Base-by-base conservation (phyloP, 2,329 filamentous ascomycete species). In the Shiraia bambusicola region DNA sequence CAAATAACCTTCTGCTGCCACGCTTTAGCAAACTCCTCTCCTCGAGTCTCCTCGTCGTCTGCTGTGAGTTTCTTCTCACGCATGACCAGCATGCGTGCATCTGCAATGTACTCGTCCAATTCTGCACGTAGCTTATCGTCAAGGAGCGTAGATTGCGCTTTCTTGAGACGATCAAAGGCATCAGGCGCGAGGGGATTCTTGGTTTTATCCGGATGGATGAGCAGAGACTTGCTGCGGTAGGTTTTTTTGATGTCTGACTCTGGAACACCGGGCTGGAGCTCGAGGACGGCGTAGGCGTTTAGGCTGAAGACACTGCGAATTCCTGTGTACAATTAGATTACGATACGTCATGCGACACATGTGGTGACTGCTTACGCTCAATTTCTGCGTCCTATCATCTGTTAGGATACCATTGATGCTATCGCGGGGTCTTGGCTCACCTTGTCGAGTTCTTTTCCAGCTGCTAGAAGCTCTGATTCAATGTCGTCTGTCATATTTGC, bases 181-280 rank as follows among this genome's bases (percentile, higher is more conserved):
- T 97, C 93, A 3, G 93, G 92, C 0, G 93, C 93, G 34, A 78
- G 81, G 0, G 89, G 86, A 65, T 98, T 97, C 63, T 84, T 84
- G 42, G 93, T 96, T 71, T 98, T 98, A 76, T 98, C 93, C 6
- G 93, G 93, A 75, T 98, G 93, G 75, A 98, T 97, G 34, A 98
- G 83, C 42, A 98, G 84, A n/a, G 93, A 98, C 72, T 96, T 97
- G 61, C 89, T 91, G 76, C 93, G 91, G 74, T 97, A 98, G 55
- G 82, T 81, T 57, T 85, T 76, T 73, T 96, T 97, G 77, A 98
- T 97, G 73, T 97, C 93, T 45, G 88, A 91, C 59, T 97, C 92
- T 41, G 93, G 83, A 14, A 97, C 89, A 65, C 93, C 93, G 3
- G 93, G 93, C 68, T 95, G 90, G 32, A 98, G 86, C 69, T 94